Conservation (phyloP, 2,329 filamentous ascomycete species). For the Cadophora sp. region DNA sequence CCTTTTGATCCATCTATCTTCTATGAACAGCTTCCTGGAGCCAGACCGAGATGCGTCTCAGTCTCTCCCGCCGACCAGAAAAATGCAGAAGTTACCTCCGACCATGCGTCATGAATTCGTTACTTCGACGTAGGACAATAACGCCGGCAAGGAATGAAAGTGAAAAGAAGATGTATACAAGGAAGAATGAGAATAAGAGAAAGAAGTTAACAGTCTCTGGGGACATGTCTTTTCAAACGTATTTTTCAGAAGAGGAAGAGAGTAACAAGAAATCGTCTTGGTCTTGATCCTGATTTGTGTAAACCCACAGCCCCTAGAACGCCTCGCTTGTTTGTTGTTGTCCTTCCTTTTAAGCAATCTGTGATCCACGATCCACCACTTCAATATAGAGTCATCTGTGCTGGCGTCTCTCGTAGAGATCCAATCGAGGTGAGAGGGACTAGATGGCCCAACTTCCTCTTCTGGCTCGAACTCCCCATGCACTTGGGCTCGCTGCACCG, state of each 20-base stretch:
- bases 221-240: neutral
- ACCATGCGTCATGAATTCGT: neutral
- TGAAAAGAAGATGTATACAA: slow-evolving; percentile 3
- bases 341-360: slow-evolving; percentile 12
- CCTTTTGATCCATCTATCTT: neutral
- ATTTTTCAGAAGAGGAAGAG: neutral
- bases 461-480: slow-evolving; percentile 72
- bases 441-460: slow-evolving; percentile 77
- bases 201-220: neutral
- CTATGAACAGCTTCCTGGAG: neutral
- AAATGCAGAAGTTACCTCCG: neutral
- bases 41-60: too few relatives aligned
- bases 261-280: neutral
- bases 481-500: slow-evolving; percentile 58
- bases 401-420: neutral
- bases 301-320: neutral
- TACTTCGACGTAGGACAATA: neutral
- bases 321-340: slow-evolving; percentile 17
- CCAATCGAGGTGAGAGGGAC: slow-evolving; percentile 36
- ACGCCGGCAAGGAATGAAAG: neutral
- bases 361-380: neutral
- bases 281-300: neutral
- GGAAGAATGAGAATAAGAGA: neutral
- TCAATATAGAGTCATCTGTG: neutral
- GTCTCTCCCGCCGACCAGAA: neutral